phyloP scores from a whole-genome alignment of 2,329 filamentous ascomycete genomes.

The Rugonectria rugulosa region DNA sequence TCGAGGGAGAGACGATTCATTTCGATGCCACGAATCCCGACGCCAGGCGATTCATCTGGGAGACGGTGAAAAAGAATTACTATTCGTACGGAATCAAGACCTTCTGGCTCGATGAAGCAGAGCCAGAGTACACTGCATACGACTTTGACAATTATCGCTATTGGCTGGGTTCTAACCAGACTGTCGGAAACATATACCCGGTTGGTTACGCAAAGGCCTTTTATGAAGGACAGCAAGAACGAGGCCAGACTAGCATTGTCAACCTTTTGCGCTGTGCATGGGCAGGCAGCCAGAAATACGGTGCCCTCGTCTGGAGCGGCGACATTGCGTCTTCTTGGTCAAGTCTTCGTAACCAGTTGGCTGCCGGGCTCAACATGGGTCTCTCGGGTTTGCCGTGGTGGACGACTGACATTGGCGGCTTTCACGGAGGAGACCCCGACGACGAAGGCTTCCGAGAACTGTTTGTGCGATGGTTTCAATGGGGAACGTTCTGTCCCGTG shows the following conservation, averaged over 20 bases:
- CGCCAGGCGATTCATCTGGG: conserved; percentile 66
- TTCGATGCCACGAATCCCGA: conserved; percentile 70
- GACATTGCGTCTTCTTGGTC: conserved; percentile 72
- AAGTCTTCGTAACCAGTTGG: conserved; percentile 65
- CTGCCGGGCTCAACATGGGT: conserved; percentile 72
- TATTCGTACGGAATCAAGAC: conserved; percentile 68
- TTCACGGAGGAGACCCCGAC: conserved; percentile 68
- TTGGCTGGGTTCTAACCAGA: conserved; percentile 45
- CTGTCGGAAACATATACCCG: conserved; percentile 67
- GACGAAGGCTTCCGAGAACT: conserved; percentile 67
- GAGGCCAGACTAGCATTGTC: conserved; percentile 63
- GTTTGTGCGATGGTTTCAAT: conserved; percentile 74
- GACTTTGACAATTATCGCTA: conserved; percentile 67
- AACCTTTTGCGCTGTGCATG: conserved; percentile 62
- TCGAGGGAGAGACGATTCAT: conserved; percentile 64
- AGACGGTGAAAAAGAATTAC: conserved; percentile 65
- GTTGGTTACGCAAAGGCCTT: conserved; percentile 65
- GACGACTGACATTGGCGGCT: conserved; percentile 76
- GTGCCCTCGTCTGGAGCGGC: conserved; percentile 71
- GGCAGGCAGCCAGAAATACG: conserved; percentile 67
- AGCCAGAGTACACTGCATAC: conserved; percentile 70
- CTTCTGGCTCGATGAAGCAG: conserved; percentile 76
- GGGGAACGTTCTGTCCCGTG: conserved; percentile 72
- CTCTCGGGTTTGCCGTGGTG: conserved; percentile 71
- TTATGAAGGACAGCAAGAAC: conserved; percentile 63